Evolutionary conservation across 2,329 filamentous ascomycete species (phyloP), one percentile per base, ranked within the genome.

Genomic region (Cladosporium cucumerinum): DNA sequence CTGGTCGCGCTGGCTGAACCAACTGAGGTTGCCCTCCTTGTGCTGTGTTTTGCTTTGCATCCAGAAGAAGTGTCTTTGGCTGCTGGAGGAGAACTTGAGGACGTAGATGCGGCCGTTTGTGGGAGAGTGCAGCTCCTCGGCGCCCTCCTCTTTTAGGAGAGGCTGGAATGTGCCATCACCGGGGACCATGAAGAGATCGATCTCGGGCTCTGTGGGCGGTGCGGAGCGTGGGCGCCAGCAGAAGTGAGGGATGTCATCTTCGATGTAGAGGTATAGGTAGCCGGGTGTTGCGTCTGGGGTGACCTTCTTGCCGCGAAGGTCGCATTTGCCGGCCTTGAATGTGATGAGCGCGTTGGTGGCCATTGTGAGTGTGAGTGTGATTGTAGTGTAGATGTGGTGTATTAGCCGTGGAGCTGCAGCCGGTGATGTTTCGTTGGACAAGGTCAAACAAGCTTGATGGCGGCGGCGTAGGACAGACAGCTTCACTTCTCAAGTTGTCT

Each of bases 191-290:
- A 97, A 87, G 43, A 99, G 86, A 76, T 99, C 93, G 68, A 97
- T 81, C 66, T 95, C 90, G 65, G 93, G 89, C 66, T 90, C 81
- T 68, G 90, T 86, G 70, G 92, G 79, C 25, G 88, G 82, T 65
- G 87, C 86, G 70, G 83, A 85, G 70, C 95, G 89, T 73, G 91
- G 88, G 70, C 93, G 90, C 96, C 96, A 99, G 86, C 93, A 97
- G 81, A 99, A 97, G 82, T 97, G 93, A 67, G 96, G 85, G 66
- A 99, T 86, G 61, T 97, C 94, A 88, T 97, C 94, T 83, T 96
- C 93, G 60, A 85, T 85, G 79, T 95, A 97, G 63, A 98, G 88
- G 78, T 96, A 98, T 75, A 98, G 86, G 79, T 96, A 97, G 71
- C 94, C 94, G 5, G 87, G 88, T 10, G 87, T 89, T 30, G 86